These are phyloP conservation scores for Phytophthora litchii DNA, from an alignment of 352 stramenopile genomes.

Conservation along the genomic window DNA sequence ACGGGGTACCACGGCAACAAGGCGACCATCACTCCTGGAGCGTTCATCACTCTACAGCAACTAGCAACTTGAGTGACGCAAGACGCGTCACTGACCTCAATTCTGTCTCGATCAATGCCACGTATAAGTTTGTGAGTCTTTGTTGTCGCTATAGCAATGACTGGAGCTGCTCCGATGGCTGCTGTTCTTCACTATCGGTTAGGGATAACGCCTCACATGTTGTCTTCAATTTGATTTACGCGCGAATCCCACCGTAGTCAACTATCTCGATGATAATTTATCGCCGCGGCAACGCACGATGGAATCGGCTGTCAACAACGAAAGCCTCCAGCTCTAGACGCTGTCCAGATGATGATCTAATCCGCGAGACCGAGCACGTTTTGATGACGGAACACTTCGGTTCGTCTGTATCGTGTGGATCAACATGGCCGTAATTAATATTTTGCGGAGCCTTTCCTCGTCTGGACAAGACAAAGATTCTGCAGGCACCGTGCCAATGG, in stretches of 20 bases:
- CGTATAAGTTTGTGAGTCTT: no score
- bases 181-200: neutral
- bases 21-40: conserved; percentile 1
- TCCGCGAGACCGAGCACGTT: neutral
- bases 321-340: neutral
- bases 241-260: neutral
- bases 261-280: neutral
- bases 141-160: no score
- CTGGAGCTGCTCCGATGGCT: neutral
- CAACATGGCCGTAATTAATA: no score
- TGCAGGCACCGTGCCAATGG: neutral
- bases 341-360: conserved; percentile 9
- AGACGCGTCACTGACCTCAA: neutral
- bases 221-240: neutral
- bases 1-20: conserved; percentile 3
- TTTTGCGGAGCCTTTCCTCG: conserved; percentile 4
- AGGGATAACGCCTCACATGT: neutral
- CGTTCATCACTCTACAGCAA: neutral
- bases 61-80: neutral
- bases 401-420: no score
- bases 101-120: no score
- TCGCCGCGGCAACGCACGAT: neutral
- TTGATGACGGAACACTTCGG: conserved; percentile 3
- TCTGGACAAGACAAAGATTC: conserved; percentile 10
- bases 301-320: neutral